Base-by-base conservation (phyloP, 176 grass and related monocot genomes). In the Oryza longistaminata region DNA sequence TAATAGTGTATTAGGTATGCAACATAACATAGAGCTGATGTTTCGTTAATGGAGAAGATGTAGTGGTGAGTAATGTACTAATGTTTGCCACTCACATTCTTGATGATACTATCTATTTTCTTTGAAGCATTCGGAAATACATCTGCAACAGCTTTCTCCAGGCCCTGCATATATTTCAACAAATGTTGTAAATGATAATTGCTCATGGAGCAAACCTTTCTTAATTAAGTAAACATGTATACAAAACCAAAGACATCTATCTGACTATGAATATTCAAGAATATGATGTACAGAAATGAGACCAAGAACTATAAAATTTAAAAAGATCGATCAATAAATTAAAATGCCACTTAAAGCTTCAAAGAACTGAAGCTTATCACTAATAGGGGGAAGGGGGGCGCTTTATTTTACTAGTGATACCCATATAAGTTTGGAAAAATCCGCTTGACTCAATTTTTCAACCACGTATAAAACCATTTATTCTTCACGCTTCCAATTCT, bases 81-180 rank as follows among this genome's bases (percentile, higher is more conserved):
- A 48, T 79, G n/a, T 77, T 77, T 68, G 65, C 81, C 76, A 91
- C 97, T 91, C 82, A 99, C 97, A 90, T 74, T 85, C 90, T 99
- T 96, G 70, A 99, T 48, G 26, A 91, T 74, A 81, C 45, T 89
- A 55, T 96, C 93, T 82, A 99, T 91, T 85, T 91, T 99, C 84
- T 96, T 96, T 39, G 82, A 70, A 31, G 79, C 79, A 65, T 88
- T 92, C 61, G 97, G 83, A 79, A 96, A 75, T 88, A 68, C 72
- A 75, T 92, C 88, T 83, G 85, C 92, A 74, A 86, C 91, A 89
- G 92, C 92, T 90, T 94, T 99, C 75, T 96, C 97, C 90, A 99
- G 89, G 67, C 83, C 97, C 97, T 99, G 65, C 53, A 92, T 73
- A 77, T 78, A 70, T 52, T 81, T 37, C 39, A 89, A 45, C 76